Percentiles rank a stretch among this genome's conserved stretches.
These are phyloP conservation scores for Anisodus acutangulus DNA, from an alignment of 257 asterid species.

Conservation along the genomic window DNA sequence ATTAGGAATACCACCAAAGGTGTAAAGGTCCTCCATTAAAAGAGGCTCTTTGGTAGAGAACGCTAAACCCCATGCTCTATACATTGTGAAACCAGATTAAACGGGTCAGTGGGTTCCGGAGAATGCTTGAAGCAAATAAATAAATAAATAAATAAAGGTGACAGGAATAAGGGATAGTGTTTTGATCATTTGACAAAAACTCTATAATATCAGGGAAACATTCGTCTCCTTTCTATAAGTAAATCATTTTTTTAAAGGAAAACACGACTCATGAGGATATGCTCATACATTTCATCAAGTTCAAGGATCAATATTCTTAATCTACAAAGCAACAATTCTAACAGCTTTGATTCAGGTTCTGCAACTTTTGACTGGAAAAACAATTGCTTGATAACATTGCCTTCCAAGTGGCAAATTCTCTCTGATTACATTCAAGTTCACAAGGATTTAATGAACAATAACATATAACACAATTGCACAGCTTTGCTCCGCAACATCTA, in stretches of 20 bases:
- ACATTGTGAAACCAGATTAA: too few species aligned
- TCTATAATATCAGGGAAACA: not conserved
- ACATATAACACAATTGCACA: constrained; percentile 10
- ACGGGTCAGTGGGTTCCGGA: too few species aligned
- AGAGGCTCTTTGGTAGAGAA: too few species aligned
- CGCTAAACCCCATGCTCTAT: too few species aligned
- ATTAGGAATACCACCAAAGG: not conserved
- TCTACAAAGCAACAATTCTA: constrained; percentile 5
- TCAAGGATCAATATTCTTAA: not conserved
- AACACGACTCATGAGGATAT: not conserved
- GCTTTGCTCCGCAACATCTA: not conserved
- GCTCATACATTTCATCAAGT: constrained; percentile 11
- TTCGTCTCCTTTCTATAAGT: not conserved
- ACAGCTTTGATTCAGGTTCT: not conserved
- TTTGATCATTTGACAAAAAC: not conserved
- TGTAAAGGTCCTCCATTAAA: too few species aligned
- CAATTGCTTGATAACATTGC: not conserved
- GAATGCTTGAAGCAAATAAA: not conserved
- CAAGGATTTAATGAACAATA: not conserved
- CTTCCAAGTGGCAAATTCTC: constrained; percentile 3
- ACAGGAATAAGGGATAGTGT: not conserved
- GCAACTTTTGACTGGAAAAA: not conserved
- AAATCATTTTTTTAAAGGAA: too few species aligned
- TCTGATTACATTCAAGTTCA: not conserved
- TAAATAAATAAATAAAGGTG: too few species aligned